A percentile compares a stretch with the other conserved stretches of the same genome.
phyloP scores from a whole-genome alignment of 352 stramenopile species.

The Phytopythium sindhum region DNA sequence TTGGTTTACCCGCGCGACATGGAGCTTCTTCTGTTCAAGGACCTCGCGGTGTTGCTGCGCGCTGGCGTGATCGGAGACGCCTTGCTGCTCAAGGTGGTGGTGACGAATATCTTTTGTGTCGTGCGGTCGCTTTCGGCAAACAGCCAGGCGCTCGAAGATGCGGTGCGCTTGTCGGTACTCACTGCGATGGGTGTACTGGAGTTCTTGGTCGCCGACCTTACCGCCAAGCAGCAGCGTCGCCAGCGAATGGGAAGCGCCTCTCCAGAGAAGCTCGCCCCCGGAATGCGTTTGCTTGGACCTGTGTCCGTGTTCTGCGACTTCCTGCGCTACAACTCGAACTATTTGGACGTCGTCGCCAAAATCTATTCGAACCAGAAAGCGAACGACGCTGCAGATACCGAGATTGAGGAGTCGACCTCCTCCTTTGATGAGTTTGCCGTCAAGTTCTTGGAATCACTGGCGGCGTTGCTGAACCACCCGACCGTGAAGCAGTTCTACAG shows the following conservation, averaged over 20 bases:
- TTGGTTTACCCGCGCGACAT: conserved; percentile 62
- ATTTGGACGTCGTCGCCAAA: conserved; percentile 40
- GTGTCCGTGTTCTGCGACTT: conserved; percentile 73
- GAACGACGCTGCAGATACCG: conserved; percentile 17
- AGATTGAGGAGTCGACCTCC: not conserved
- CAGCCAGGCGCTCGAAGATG: conserved; percentile 32
- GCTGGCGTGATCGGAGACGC: conserved; percentile 67
- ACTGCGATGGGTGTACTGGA: conserved; percentile 47
- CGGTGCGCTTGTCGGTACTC: conserved; percentile 49
- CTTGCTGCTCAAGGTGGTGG: conserved; percentile 73
- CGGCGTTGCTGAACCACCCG: conserved; percentile 53
- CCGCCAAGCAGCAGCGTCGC: conserved; percentile 14
- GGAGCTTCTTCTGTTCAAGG: conserved; percentile 58
- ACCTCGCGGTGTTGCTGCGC: conserved; percentile 50
- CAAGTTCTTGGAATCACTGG: conserved; percentile 45
- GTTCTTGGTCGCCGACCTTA: conserved; percentile 38
- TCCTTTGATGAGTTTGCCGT: conserved; percentile 20
- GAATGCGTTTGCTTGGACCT: conserved; percentile 42
- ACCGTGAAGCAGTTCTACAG: conserved; percentile 38
- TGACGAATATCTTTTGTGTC: conserved; percentile 78
- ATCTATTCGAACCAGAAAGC: conserved; percentile 12
- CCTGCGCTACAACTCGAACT: conserved; percentile 40
- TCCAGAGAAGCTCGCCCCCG: conserved; percentile 19
- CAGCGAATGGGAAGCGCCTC: conserved; percentile 10
- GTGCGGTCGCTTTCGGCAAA: conserved; percentile 27